Percentiles rank a stretch among this genome's conserved stretches.
Evolutionary conservation across 2,329 filamentous ascomycete genomes (phyloP).

Genomic region (Colletotrichum eremochloae): DNA sequence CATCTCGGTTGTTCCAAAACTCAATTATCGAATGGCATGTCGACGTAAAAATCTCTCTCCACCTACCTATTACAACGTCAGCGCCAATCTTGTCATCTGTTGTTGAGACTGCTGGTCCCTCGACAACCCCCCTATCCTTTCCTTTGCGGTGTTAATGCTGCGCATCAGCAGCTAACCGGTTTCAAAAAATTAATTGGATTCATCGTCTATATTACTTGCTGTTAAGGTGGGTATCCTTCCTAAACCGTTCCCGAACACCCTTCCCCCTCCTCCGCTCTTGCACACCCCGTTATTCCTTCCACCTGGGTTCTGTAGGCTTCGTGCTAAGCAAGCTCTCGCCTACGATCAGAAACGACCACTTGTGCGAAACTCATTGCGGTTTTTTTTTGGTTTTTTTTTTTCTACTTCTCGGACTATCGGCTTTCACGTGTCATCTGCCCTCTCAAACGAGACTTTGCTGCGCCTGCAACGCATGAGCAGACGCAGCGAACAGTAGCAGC

Average conservation of each 20-base stretch:
- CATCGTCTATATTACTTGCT: slow-evolving; percentile 30
- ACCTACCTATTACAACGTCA: slow-evolving; percentile 25
- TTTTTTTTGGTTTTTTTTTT: background rate
- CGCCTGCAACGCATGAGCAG: slow-evolving; percentile 25
- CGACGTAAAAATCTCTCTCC: slow-evolving; percentile 22
- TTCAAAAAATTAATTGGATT: slow-evolving; percentile 20
- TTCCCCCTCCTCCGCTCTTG: slow-evolving; percentile 21
- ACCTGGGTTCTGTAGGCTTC: slow-evolving; percentile 10
- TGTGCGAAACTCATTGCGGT: slow-evolving; percentile 27
- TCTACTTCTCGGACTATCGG: slow-evolving; percentile 3
- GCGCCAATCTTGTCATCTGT: slow-evolving; percentile 3
- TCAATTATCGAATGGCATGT: slow-evolving; percentile 32
- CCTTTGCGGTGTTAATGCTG: slow-evolving; percentile 23
- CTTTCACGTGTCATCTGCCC: slow-evolving; percentile 16
- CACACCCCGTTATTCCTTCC: slow-evolving; percentile 22
- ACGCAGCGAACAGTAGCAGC: slow-evolving; percentile 9
- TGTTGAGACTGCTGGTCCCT: slow-evolving; percentile 23
- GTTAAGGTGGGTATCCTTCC: slow-evolving; percentile 34
- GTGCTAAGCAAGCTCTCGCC: slow-evolving; percentile 21
- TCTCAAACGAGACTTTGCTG: slow-evolving; percentile 13
- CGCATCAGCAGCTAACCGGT: slow-evolving; percentile 37
- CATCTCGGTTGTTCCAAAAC: slow-evolving; percentile 22
- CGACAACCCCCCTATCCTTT: slow-evolving; percentile 1
- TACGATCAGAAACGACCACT: slow-evolving; percentile 21
- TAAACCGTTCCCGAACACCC: slow-evolving; percentile 33